Conservation (phyloP, 352 stramenopile genomes). For the Pythium volutum region DNA sequence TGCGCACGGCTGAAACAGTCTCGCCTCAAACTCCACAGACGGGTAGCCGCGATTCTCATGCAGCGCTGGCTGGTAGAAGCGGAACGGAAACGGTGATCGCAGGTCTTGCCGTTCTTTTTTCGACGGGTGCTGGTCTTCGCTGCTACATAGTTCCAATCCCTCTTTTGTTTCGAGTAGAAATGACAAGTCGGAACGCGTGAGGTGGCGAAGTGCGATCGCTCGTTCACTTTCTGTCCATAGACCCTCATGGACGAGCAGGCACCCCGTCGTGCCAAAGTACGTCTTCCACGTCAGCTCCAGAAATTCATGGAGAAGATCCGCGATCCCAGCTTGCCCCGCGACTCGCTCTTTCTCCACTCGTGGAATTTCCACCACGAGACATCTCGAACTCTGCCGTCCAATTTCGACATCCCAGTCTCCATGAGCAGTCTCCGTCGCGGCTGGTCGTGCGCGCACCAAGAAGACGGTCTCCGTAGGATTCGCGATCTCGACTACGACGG, state of each 20-base stretch:
- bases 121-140: not conserved
- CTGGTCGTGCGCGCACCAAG: constrained; percentile 34
- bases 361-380: constrained; percentile 19
- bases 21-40: not conserved
- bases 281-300: constrained; percentile 24
- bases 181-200: constrained; percentile 7
- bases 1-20: constrained; percentile 17
- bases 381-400: constrained; percentile 22
- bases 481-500: constrained; percentile 48
- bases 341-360: not conserved
- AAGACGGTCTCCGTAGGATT: constrained; percentile 78
- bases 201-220: not conserved
- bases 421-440: not conserved
- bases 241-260: constrained; percentile 18
- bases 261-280: constrained; percentile 25
- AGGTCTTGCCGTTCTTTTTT: not conserved
- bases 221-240: constrained; percentile 13
- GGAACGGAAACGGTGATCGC: constrained; percentile 16
- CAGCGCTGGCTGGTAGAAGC: constrained; percentile 16
- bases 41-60: not conserved
- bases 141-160: not conserved
- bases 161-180: constrained; percentile 1
- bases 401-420: constrained; percentile 27
- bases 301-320: constrained; percentile 8
- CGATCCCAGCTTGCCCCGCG: not conserved